Conservation (phyloP, 495 filamentous ascomycete genomes). For the Bathelium albidoporum region DNA sequence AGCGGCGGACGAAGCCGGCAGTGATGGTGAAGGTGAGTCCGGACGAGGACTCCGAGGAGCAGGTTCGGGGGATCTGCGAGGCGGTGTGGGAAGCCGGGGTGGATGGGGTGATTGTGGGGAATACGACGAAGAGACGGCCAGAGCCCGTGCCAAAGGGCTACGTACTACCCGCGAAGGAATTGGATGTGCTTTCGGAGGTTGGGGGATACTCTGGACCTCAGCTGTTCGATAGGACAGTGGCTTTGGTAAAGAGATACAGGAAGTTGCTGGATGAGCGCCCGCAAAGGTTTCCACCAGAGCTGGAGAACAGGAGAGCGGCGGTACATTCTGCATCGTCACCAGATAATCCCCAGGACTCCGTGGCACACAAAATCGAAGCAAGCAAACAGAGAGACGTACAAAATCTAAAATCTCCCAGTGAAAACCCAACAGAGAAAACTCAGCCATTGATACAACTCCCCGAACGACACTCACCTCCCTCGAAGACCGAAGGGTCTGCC, state of each 20-base stretch:
- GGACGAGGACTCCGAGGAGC: conserved; percentile 74
- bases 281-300: conserved; percentile 15
- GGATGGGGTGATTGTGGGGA: conserved; percentile 93
- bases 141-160: conserved; percentile 55
- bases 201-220: conserved; percentile 88
- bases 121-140: conserved; percentile 79
- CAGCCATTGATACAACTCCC: neutral
- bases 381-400: conserved; percentile 11
- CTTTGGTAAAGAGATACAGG: conserved; percentile 69
- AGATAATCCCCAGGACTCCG: neutral
- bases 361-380: conserved; percentile 8
- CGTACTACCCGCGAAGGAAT: conserved; percentile 54
- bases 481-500: neutral
- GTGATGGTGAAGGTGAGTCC: conserved; percentile 98
- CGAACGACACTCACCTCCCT: neutral
- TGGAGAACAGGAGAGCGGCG: neutral
- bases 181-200: conserved; percentile 55
- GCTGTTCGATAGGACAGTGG: conserved; percentile 66
- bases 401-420: conserved; percentile 8
- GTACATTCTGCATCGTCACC: neutral
- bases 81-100: conserved; percentile 78
- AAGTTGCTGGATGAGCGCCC: conserved; percentile 51
- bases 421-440: conserved; percentile 2
- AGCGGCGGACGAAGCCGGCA: conserved; percentile 61
- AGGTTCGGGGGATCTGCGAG: conserved; percentile 77